Evolutionary conservation across 495 filamentous ascomycete genomes (phyloP).

Genomic region (Umbilicaria muhlenbergii): DNA sequence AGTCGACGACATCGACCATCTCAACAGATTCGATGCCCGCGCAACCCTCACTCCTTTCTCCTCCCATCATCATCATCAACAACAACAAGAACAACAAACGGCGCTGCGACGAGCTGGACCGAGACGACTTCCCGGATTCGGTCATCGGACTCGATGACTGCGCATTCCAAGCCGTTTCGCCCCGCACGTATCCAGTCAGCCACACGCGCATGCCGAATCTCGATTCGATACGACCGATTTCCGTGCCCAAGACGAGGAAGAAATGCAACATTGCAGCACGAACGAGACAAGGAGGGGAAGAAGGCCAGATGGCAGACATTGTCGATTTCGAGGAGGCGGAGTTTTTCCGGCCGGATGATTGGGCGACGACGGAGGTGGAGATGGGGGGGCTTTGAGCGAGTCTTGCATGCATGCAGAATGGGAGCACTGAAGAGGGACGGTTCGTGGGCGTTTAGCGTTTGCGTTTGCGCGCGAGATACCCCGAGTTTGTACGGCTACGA

Average conservation of each 20-base stretch:
- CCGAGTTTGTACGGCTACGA: too few relatives aligned
- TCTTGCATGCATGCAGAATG: too few relatives aligned
- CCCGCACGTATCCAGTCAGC: not conserved
- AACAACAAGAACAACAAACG: conserved; percentile 5
- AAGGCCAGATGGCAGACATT: conserved; percentile 1
- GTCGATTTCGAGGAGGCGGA: conserved; percentile 11
- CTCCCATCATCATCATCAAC: not conserved
- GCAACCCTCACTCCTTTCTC: too few relatives aligned
- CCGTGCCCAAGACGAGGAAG: conserved; percentile 1
- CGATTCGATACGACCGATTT: not conserved
- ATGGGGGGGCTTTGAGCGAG: too few relatives aligned
- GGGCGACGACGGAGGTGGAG: not conserved
- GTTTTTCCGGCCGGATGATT: conserved; percentile 6
- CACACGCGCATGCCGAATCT: conserved; percentile 6
- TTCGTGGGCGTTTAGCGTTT: too few relatives aligned
- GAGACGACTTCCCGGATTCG: conserved; percentile 4
- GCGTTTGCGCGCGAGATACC: too few relatives aligned
- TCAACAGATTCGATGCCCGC: not conserved
- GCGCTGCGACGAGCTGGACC: conserved; percentile 2
- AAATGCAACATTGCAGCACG: not conserved
- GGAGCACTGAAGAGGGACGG: too few relatives aligned
- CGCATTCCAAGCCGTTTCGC: not conserved
- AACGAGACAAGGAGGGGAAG: not conserved
- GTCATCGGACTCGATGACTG: not conserved
- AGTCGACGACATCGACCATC: conserved; percentile 16